Evolutionary conservation across 2,329 filamentous ascomycete species (phyloP).

Genomic region (Fusarium napiforme): DNA sequence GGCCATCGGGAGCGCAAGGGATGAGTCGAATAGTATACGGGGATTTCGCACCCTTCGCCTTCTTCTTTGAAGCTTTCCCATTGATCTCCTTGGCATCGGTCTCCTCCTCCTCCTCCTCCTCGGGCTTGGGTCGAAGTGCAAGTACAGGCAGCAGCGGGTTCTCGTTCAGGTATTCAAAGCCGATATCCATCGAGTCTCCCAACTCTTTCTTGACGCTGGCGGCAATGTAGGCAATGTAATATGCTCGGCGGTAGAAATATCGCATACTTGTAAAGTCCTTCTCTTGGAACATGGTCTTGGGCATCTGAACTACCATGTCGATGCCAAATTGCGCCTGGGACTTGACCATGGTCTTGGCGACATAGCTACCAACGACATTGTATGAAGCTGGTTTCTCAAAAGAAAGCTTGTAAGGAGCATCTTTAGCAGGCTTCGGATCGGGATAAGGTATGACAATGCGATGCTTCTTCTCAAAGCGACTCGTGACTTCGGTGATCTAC

Average conservation of each 20-base stretch:
- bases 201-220: slow-evolving; percentile 72
- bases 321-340: slow-evolving; percentile 68
- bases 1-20: slow-evolving; percentile 73
- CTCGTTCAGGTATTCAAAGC: slow-evolving; percentile 75
- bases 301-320: slow-evolving; percentile 91
- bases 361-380: slow-evolving; percentile 91
- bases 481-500: slow-evolving; percentile 74
- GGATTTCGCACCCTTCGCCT: slow-evolving; percentile 44
- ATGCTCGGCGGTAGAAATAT: slow-evolving; percentile 94
- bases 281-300: slow-evolving; percentile 81
- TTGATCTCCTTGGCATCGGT: slow-evolving; percentile 25
- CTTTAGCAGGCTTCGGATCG: slow-evolving; percentile 77
- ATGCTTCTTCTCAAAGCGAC: slow-evolving; percentile 73
- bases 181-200: slow-evolving; percentile 64
- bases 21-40: slow-evolving; percentile 78
- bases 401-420: slow-evolving; percentile 83
- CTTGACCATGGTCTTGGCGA: slow-evolving; percentile 78
- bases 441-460: slow-evolving; percentile 85
- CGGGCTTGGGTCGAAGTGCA: slow-evolving; percentile 53
- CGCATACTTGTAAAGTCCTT: slow-evolving; percentile 94
- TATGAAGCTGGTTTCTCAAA: slow-evolving; percentile 80
- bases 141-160: slow-evolving; percentile 81
- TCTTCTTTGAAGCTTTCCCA: slow-evolving; percentile 40
- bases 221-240: slow-evolving; percentile 86
- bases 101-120: slow-evolving; percentile 25